A percentile compares a stretch with the other conserved stretches of the same genome.
These are phyloP conservation scores for Trypanosoma congolense DNA, from an alignment of 208 protist genomes.

Conservation along the genomic window DNA sequence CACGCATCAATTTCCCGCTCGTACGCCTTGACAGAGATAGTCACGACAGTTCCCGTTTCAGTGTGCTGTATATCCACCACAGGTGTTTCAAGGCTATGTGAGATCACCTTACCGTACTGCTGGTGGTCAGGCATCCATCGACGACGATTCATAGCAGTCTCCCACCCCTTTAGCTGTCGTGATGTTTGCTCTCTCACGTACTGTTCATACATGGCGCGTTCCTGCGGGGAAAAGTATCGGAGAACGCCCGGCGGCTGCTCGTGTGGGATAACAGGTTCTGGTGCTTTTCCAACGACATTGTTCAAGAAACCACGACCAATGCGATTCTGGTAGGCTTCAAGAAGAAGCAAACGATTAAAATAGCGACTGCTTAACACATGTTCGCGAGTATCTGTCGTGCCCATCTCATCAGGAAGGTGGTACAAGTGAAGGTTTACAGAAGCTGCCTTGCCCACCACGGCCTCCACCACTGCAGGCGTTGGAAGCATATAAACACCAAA, in stretches of 20 bases:
- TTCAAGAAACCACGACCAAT: slow-evolving; percentile 53
- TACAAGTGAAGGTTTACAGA: slow-evolving; percentile 54
- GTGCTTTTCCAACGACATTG: slow-evolving; percentile 50
- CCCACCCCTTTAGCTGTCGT: slow-evolving; percentile 56
- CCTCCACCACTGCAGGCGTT: slow-evolving; percentile 69
- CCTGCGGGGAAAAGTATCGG: slow-evolving; percentile 65
- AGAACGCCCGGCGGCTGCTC: slow-evolving; percentile 63
- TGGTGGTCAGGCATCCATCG: slow-evolving; percentile 59
- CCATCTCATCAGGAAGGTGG: slow-evolving; percentile 48
- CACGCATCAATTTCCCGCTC: slow-evolving; percentile 26
- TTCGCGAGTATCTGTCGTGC: slow-evolving; percentile 70
- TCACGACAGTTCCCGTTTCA: slow-evolving; percentile 53
- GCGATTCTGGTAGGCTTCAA: slow-evolving; percentile 65
- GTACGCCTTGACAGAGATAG: slow-evolving; percentile 40
- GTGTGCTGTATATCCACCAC: slow-evolving; percentile 60
- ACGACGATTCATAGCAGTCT: slow-evolving; percentile 34
- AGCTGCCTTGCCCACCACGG: slow-evolving; percentile 31
- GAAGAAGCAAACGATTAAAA: slow-evolving; percentile 64
- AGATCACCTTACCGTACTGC: slow-evolving; percentile 70
- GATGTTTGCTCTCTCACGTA: slow-evolving; percentile 66
- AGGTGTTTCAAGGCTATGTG: slow-evolving; percentile 25
- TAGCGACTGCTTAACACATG: slow-evolving; percentile 81
- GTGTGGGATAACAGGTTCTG: slow-evolving; percentile 67
- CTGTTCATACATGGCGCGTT: slow-evolving; percentile 74
- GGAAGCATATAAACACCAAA: slow-evolving; percentile 86